These are phyloP conservation scores for Tripterygium wilfordii DNA, from an alignment of 177 flowering plant genomes.

Conservation along the genomic window DNA sequence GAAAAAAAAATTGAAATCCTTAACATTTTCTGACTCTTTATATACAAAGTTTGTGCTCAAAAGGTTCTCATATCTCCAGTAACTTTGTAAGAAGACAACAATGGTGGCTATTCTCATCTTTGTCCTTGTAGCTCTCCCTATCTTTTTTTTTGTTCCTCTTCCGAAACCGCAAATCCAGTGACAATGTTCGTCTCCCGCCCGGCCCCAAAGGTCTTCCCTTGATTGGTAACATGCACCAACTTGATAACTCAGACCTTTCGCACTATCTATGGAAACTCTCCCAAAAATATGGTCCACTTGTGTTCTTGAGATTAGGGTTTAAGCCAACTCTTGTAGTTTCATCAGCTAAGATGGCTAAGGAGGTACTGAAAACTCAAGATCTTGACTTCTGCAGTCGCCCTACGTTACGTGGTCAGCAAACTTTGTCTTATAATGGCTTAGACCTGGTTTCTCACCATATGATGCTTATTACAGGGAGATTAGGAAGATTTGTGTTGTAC, in stretches of 20 bases:
- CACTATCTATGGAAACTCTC: slow-evolving; percentile 4
- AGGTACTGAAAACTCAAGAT: slow-evolving; percentile 21
- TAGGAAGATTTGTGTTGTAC: slow-evolving; percentile 10
- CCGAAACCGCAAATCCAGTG: too few species aligned
- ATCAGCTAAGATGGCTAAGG: slow-evolving; percentile 14
- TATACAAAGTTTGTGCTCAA: not conserved
- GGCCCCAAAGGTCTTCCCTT: slow-evolving; percentile 5
- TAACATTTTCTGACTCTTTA: too few species aligned
- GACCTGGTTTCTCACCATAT: slow-evolving; percentile 12
- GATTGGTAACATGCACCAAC: slow-evolving; percentile 9
- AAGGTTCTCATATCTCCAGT: not conserved
- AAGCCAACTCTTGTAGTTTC: slow-evolving; percentile 5
- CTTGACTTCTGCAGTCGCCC: slow-evolving; percentile 17
- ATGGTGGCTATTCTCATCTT: too few species aligned
- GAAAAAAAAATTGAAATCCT: too few species aligned
- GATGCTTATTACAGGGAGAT: slow-evolving; percentile 15
- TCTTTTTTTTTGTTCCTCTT: too few species aligned
- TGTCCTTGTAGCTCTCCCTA: too few species aligned
- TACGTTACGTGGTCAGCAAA: slow-evolving; percentile 9
- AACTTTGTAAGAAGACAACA: not conserved
- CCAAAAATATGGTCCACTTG: slow-evolving; percentile 6
- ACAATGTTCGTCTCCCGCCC: slow-evolving; percentile 3
- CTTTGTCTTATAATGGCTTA: slow-evolving; percentile 16
- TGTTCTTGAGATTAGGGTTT: slow-evolving; percentile 3
- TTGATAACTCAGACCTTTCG: not conserved